These are phyloP conservation scores for Auriscalpium orientale DNA, from an alignment of 768 basidiomycete genomes.

Conservation along the genomic window DNA sequence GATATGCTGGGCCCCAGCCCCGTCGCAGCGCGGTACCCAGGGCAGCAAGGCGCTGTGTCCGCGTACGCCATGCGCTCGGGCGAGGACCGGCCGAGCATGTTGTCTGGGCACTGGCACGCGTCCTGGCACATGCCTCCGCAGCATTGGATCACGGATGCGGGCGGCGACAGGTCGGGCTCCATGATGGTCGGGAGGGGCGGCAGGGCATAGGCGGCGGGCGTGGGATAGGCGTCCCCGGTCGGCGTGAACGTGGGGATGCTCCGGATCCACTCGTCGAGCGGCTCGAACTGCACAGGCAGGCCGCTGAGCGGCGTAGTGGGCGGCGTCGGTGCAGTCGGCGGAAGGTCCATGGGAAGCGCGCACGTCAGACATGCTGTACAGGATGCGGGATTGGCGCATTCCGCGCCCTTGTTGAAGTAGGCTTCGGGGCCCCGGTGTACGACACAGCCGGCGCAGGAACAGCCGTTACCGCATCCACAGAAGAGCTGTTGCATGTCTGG, in stretches of 20 bases:
- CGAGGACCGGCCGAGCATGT: constrained; percentile 19
- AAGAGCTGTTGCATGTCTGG: constrained; percentile 6
- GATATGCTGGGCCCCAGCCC: background rate
- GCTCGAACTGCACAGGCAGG: constrained; percentile 10
- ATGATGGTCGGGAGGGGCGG: constrained; percentile 4
- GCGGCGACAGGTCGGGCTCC: constrained; percentile 10
- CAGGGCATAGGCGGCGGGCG: background rate
- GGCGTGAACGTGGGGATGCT: constrained; percentile 9
- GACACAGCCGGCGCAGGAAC: constrained; percentile 11
- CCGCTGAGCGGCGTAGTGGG: constrained; percentile 14
- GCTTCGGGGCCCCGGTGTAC: constrained; percentile 12
- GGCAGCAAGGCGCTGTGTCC: too few relatives aligned
- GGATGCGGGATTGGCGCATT: constrained; percentile 5
- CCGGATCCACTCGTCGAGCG: constrained; percentile 14
- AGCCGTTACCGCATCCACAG: constrained; percentile 13
- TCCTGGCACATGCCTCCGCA: constrained; percentile 30
- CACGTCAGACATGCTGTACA: constrained; percentile 10
- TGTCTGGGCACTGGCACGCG: constrained; percentile 24
- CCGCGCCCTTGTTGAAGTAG: constrained; percentile 8
- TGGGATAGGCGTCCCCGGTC: constrained; percentile 1
- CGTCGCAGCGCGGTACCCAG: background rate
- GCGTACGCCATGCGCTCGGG: background rate
- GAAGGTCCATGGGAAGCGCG: constrained; percentile 4
- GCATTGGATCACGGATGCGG: constrained; percentile 17
- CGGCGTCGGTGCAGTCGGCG: constrained; percentile 13